These are phyloP conservation scores for Penicillium waksmanii DNA, from an alignment of 495 filamentous ascomycete genomes.

Conservation along the genomic window DNA sequence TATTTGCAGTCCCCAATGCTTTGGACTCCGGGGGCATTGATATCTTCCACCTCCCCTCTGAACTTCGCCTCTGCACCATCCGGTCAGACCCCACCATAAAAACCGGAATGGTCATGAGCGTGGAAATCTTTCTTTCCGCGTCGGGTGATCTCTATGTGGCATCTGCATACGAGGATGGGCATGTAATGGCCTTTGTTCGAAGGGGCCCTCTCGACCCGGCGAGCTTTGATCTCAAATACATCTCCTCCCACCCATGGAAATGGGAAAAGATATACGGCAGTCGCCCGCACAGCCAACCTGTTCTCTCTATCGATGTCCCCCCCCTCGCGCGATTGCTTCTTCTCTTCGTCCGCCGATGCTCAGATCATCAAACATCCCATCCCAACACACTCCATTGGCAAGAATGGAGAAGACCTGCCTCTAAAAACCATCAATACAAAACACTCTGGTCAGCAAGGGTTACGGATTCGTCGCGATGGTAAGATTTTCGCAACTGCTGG, in stretches of 20 bases:
- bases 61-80: slow-evolving; percentile 69
- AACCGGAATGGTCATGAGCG: slow-evolving; percentile 90
- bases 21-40: slow-evolving; percentile 79
- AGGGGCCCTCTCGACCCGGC: slow-evolving; percentile 25
- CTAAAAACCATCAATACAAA: slow-evolving; percentile 71
- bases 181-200: slow-evolving; percentile 61
- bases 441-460: slow-evolving; percentile 85
- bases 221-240: slow-evolving; percentile 14
- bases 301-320: slow-evolving; percentile 76
- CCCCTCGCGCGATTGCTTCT: slow-evolving; percentile 61
- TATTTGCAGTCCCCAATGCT: slow-evolving; percentile 78
- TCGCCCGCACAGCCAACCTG: slow-evolving; percentile 77
- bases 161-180: slow-evolving; percentile 88
- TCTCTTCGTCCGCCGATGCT: slow-evolving; percentile 85
- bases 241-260: slow-evolving; percentile 31
- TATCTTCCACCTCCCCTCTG: slow-evolving; percentile 81
- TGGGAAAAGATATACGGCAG: slow-evolving; percentile 70
- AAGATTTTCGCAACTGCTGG: slow-evolving; percentile 89
- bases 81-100: slow-evolving; percentile 57
- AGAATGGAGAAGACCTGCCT: slow-evolving; percentile 41
- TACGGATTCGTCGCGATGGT: slow-evolving; percentile 78
- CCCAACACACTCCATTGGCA: slow-evolving; percentile 30
- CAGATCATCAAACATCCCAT: slow-evolving; percentile 66
- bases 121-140: slow-evolving; percentile 57
- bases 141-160: slow-evolving; percentile 52